Percentiles rank a stretch among this genome's conserved stretches.
phyloP scores from a whole-genome alignment of 2,329 filamentous ascomycete genomes.

The Phialophora macrospora region DNA sequence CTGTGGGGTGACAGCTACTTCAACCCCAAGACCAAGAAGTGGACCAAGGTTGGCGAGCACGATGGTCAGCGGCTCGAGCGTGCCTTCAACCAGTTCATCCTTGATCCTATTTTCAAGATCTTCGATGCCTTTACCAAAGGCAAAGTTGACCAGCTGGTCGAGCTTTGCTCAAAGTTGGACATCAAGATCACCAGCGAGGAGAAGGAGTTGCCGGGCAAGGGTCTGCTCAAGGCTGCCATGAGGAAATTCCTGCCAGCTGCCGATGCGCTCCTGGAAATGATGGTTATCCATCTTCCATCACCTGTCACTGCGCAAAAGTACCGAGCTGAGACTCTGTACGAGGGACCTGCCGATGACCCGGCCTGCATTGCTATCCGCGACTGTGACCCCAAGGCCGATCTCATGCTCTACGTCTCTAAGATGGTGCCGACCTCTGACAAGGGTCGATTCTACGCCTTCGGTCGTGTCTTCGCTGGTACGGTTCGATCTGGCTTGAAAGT shows the following conservation, averaged over 20 bases:
- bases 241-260: conserved; percentile 97
- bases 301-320: conserved; percentile 95
- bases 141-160: conserved; percentile 89
- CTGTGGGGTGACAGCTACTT: conserved; percentile 99
- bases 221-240: conserved; percentile 97
- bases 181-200: conserved; percentile 89
- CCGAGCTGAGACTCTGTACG: conserved; percentile 98
- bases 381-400: conserved; percentile 95
- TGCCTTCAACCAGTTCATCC: conserved; percentile 99
- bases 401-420: conserved; percentile 99
- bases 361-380: conserved; percentile 95
- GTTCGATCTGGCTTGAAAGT: conserved; percentile 98
- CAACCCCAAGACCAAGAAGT: conserved; percentile 99
- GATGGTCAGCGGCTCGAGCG: conserved; percentile 92
- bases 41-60: conserved; percentile 83
- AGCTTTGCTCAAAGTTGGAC: conserved; percentile 86
- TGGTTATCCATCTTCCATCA: conserved; percentile 98
- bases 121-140: conserved; percentile 97
- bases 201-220: conserved; percentile 94
- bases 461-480: conserved; percentile 99
- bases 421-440: conserved; percentile 99
- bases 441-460: conserved; percentile 99
- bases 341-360: conserved; percentile 92
- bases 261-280: conserved; percentile 99
- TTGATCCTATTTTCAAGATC: conserved; percentile 99